Conservation (phyloP, 2,329 filamentous ascomycete species). For the Aspergillus glaucus region DNA sequence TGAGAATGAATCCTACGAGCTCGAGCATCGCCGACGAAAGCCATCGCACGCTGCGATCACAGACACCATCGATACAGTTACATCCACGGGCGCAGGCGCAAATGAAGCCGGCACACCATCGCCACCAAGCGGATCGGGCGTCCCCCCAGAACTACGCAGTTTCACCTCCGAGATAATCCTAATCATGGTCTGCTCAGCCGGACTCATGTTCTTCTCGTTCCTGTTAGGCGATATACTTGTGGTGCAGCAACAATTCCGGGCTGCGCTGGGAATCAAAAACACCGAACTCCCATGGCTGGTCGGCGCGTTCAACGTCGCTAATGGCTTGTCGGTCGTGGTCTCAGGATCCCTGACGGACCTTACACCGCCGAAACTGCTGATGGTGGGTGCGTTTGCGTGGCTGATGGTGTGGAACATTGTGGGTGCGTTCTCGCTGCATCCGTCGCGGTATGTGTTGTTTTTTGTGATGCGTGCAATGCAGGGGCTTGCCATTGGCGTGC, state of each 20-base stretch:
- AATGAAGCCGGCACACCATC: neutral
- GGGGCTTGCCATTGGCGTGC: conserved; percentile 45
- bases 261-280: conserved; percentile 33
- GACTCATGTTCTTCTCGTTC: conserved; percentile 40
- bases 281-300: conserved; percentile 40
- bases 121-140: conserved; percentile 13
- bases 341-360: conserved; percentile 35
- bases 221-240: conserved; percentile 38
- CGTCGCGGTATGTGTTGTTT: conserved; percentile 28
- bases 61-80: neutral
- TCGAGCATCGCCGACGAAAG: conserved; percentile 4
- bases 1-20: conserved; percentile 9
- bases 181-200: conserved; percentile 38
- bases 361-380: conserved; percentile 34
- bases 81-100: neutral
- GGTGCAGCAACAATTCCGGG: conserved; percentile 32
- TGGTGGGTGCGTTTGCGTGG: conserved; percentile 41
- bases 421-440: conserved; percentile 32
- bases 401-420: conserved; percentile 36
- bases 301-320: conserved; percentile 37
- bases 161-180: conserved; percentile 37
- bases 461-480: conserved; percentile 37
- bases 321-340: conserved; percentile 39
- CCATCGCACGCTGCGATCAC: neutral
- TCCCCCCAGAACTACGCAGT: conserved; percentile 36